Percentiles rank a stretch among this genome's conserved stretches.
Evolutionary conservation across 352 stramenopile species (phyloP).

Genomic region (Globisporangium megalacanthum): DNA sequence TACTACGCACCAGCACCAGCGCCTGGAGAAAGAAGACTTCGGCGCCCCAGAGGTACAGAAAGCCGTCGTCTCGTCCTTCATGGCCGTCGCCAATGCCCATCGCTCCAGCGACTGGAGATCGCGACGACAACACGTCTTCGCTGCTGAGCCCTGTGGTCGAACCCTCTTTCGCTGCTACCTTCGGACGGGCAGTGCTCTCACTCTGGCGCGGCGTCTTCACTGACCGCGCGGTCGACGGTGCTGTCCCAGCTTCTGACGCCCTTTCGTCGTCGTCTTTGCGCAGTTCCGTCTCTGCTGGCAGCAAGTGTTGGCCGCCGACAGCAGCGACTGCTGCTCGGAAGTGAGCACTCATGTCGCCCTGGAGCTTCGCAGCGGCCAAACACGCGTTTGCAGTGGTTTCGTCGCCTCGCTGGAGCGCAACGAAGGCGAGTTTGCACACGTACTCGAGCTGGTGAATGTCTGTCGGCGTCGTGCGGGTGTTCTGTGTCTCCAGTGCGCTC

Average conservation of each 20-base stretch:
- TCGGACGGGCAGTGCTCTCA: not conserved
- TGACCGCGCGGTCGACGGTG: conserved; percentile 23
- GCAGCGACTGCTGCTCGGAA: conserved; percentile 29
- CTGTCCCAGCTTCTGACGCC: conserved; percentile 1
- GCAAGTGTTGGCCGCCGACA: conserved; percentile 25
- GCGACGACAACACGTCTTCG: not conserved
- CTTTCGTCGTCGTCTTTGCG: not conserved
- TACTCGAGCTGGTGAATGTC: conserved; percentile 27
- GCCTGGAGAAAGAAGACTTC: conserved; percentile 61
- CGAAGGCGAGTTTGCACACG: conserved; percentile 26
- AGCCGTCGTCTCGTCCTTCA: conserved; percentile 49
- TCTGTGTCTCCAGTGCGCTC: conserved; percentile 17
- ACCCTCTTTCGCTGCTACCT: conserved; percentile 8
- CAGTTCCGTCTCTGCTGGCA: conserved; percentile 18
- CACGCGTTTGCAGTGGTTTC: conserved; percentile 20
- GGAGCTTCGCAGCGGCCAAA: conserved; percentile 38
- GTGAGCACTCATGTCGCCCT: conserved; percentile 25
- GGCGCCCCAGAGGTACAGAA: conserved; percentile 53
- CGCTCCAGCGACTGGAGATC: not conserved
- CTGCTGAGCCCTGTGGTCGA: not conserved
- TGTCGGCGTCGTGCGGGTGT: not conserved
- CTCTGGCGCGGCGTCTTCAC: conserved; percentile 23
- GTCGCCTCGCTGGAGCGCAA: conserved; percentile 14
- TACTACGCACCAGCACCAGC: conserved; percentile 30
- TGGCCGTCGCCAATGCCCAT: conserved; percentile 6